Evolutionary conservation across 345 rosid species (phyloP), one percentile per base, ranked within the genome.

Genomic region (Melastoma malabathricum): DNA sequence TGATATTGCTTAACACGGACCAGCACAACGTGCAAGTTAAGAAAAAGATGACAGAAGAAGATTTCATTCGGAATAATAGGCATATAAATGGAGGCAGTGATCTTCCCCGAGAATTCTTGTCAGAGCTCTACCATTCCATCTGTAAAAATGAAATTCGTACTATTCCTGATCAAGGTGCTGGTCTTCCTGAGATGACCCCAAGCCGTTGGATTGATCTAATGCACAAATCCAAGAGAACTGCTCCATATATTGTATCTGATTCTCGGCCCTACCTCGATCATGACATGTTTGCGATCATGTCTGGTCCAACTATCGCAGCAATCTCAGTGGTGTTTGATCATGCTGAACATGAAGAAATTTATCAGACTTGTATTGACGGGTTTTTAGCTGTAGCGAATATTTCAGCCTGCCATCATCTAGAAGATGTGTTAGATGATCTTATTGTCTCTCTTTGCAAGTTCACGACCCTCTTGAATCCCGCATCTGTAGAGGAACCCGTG

Each of bases 141-240:
- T 85, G 95, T 74, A 85, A 83, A 72, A 88, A 93, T 71, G 99
- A 93, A 79, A 88, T 93, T 62, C 93, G 97, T 58, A 93, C 94
- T 31, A 81, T 82, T 60, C 95, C 99, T 58, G 97, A 93, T 54
- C 97, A 88, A 66, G 95, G 95, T 68, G 70, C 70, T 68, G 90
- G 84, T 62, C 88, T 69, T 68, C 87, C 94, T 59, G 99, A 88
- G 60, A 88, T 92, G 99, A 92, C 75, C 50, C 97, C 94, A n/a
- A 92, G 99, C 61, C 99, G 95, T 55, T 92, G 99, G 99, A 92
- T 85, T 61, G 97, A 92, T 74, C 72, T 92, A 68, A 79, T 92
- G 95, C 97, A 77, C 75, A 92, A 88, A 68, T 88, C 94, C 52
- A 84, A 73, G 77, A 84, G 82, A 81, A 79, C 94, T 17, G 80